A percentile compares a stretch with the other conserved stretches of the same genome.
These are phyloP conservation scores for Collybia sp. DNA, from an alignment of 768 basidiomycete species.

Conservation along the genomic window DNA sequence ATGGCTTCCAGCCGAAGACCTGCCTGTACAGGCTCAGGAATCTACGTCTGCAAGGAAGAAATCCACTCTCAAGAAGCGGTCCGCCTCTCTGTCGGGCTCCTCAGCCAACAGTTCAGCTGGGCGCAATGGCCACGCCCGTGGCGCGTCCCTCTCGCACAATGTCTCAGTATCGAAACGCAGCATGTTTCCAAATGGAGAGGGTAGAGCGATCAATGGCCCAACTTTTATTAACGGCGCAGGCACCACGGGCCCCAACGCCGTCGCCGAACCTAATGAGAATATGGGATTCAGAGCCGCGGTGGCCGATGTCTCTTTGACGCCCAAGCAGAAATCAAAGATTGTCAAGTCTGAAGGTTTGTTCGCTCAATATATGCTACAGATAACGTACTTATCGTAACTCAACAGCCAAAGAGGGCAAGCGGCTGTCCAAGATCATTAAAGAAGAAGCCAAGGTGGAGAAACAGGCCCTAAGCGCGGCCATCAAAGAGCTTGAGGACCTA, in stretches of 20 bases:
- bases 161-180: conserved; percentile 23
- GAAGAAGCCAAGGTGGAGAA: conserved; percentile 67
- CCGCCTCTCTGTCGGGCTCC: neutral
- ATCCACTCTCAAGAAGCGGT: neutral
- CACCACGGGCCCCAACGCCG: conserved; percentile 41
- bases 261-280: conserved; percentile 34
- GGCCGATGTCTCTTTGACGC: conserved; percentile 44
- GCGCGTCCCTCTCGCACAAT: conserved; percentile 2
- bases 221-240: conserved; percentile 54
- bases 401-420: conserved; percentile 54
- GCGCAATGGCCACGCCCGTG: neutral
- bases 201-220: conserved; percentile 24
- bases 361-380: neutral
- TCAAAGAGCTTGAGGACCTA: conserved; percentile 62
- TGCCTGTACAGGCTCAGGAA: conserved; percentile 2
- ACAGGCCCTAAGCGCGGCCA: conserved; percentile 50
- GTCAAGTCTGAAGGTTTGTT: conserved; percentile 46
- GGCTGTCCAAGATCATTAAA: conserved; percentile 65
- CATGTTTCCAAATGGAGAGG: conserved; percentile 28
- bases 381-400: neutral
- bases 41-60: neutral
- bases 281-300: conserved; percentile 34
- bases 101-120: neutral
- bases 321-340: conserved; percentile 49
- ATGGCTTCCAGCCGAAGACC: conserved; percentile 15